A percentile compares a stretch with the other conserved stretches of the same genome.
phyloP scores from a whole-genome alignment of 495 filamentous ascomycete genomes.

The Letharia lupina region DNA sequence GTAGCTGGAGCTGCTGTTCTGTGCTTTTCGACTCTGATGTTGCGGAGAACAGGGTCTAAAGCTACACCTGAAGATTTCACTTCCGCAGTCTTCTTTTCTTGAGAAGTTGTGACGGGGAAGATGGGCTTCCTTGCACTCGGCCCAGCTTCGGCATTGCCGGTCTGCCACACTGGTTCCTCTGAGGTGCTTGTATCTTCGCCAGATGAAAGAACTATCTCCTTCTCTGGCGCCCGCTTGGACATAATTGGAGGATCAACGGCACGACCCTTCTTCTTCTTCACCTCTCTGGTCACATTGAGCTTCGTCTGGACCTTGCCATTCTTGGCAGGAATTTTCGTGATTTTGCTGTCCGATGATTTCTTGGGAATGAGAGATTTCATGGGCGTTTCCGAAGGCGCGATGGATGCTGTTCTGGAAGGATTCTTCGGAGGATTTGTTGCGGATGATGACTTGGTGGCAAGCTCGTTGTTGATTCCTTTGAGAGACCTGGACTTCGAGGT shows the following conservation, averaged over 20 bases:
- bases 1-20: slow-evolving; percentile 5
- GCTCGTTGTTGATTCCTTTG: slow-evolving; percentile 6
- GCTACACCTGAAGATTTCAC: background rate
- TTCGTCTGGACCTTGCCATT: slow-evolving; percentile 21
- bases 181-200: slow-evolving; percentile 10
- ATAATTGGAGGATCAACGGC: slow-evolving; percentile 10
- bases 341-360: slow-evolving; percentile 4
- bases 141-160: slow-evolving; percentile 19
- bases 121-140: slow-evolving; percentile 19
- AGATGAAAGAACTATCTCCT: slow-evolving; percentile 8
- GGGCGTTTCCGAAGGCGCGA: background rate
- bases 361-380: background rate
- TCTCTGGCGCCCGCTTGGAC: background rate
- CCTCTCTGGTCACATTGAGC: slow-evolving; percentile 19
- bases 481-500: background rate
- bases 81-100: background rate
- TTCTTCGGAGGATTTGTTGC: background rate
- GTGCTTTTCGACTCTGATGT: background rate
- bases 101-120: background rate
- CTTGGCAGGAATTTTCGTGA: slow-evolving; percentile 2
- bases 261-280: slow-evolving; percentile 18
- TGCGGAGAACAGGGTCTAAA: slow-evolving; percentile 4
- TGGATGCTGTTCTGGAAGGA: background rate
- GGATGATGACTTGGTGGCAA: background rate
- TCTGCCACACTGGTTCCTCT: slow-evolving; percentile 13